Evolutionary conservation across 768 basidiomycete species (phyloP).

Genomic region (Trametes punicea): DNA sequence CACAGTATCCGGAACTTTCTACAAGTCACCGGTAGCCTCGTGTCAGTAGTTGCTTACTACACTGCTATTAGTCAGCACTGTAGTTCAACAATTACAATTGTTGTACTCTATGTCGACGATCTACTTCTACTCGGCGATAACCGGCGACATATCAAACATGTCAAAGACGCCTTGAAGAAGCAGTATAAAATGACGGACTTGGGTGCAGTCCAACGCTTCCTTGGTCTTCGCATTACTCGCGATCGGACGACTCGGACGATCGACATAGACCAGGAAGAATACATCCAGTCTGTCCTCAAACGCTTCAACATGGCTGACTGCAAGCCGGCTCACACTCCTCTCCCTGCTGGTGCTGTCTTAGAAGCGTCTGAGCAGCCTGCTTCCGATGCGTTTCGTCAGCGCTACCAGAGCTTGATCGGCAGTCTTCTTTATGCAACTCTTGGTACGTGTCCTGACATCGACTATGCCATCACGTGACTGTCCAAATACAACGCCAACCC

Average conservation of each 20-base stretch:
- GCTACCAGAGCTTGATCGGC: conserved; percentile 23
- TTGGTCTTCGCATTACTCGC: conserved; percentile 20
- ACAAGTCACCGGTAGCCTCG: not conserved
- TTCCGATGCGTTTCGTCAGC: conserved; percentile 2
- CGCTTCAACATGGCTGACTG: conserved; percentile 22
- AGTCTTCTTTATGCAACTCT: conserved; percentile 29
- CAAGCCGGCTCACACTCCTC: conserved; percentile 26
- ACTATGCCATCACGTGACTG: conserved; percentile 30
- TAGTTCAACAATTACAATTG: not conserved
- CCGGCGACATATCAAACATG: not conserved
- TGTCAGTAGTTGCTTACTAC: not conserved
- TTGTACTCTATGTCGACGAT: conserved; percentile 2
- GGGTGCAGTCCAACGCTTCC: conserved; percentile 12
- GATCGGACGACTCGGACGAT: conserved; percentile 16
- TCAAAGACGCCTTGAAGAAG: not conserved
- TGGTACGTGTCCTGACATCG: conserved; percentile 35
- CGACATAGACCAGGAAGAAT: conserved; percentile 25
- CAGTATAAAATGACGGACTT: conserved; percentile 18
- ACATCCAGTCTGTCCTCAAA: conserved; percentile 23
- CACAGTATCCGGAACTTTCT: not conserved
- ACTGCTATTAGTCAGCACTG: not conserved
- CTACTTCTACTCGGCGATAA: not conserved
- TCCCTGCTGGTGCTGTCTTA: conserved; percentile 5
- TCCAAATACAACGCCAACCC: conserved; percentile 33
- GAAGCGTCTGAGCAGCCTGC: conserved; percentile 1